A percentile compares a stretch with the other conserved stretches of the same genome.
phyloP scores from a whole-genome alignment of 345 rosid species.

The Turnera subulata region DNA sequence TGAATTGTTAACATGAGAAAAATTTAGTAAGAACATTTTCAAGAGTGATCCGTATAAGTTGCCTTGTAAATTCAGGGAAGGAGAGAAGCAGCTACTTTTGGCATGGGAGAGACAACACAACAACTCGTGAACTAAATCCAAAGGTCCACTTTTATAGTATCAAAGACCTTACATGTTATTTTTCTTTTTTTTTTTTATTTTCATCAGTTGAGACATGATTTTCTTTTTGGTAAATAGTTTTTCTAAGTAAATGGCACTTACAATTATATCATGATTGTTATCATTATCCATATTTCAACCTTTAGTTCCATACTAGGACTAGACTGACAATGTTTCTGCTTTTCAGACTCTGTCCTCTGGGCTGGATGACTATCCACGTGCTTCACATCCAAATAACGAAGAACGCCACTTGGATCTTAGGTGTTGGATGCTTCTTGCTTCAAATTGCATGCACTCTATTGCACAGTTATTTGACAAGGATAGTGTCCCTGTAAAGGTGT shows the following conservation, averaged over 20 bases:
- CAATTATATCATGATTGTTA: no score
- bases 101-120: constrained; percentile 80
- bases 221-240: neutral
- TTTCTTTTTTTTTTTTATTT: neutral
- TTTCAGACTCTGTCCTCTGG: constrained; percentile 73
- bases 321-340: constrained; percentile 22
- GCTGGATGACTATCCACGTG: constrained; percentile 90
- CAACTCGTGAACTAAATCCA: constrained; percentile 69
- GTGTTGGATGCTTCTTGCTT: constrained; percentile 96
- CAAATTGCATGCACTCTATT: constrained; percentile 79
- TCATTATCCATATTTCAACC: no score
- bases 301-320: neutral
- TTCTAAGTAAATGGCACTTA: neutral
- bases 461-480: constrained; percentile 39
- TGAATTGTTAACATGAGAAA: no score
- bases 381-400: constrained; percentile 86
- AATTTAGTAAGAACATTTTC: no score
- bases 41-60: no score
- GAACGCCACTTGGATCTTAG: constrained; percentile 93
- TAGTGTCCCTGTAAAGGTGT: constrained; percentile 43
- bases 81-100: constrained; percentile 67
- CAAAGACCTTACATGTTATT: neutral
- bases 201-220: neutral
- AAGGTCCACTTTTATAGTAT: constrained; percentile 41
- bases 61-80: constrained; percentile 50